Evolutionary conservation across 768 basidiomycete genomes (phyloP).

Genomic region (Termitomyces sp.): DNA sequence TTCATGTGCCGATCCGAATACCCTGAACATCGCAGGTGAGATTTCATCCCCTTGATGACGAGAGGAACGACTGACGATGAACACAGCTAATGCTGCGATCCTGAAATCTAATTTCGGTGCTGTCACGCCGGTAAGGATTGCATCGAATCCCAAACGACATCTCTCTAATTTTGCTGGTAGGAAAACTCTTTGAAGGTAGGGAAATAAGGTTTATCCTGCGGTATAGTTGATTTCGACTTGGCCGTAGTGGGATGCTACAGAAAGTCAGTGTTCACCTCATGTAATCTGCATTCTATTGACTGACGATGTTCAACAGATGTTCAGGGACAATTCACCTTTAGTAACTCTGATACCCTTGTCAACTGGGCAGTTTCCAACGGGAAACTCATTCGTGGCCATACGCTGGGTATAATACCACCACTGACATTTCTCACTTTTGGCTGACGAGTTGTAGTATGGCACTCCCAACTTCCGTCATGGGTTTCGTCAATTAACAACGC

Average conservation of each 20-base stretch:
- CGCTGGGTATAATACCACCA: conserved; percentile 21
- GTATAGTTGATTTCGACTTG: background rate
- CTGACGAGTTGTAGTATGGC: conserved; percentile 19
- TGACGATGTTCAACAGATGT: conserved; percentile 12
- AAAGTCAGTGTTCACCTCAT: conserved; percentile 15
- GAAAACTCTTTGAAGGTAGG: conserved; percentile 37
- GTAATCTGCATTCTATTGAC: background rate
- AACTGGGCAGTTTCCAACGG: conserved; percentile 36
- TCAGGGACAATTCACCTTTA: conserved; percentile 26
- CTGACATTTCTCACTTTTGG: background rate
- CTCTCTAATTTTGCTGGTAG: conserved; percentile 3
- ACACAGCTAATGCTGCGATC: conserved; percentile 25
- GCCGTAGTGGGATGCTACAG: conserved; percentile 33
- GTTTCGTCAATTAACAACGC: conserved; percentile 32
- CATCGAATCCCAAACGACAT: background rate
- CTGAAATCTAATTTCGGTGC: conserved; percentile 31
- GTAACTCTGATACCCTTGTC: conserved; percentile 31
- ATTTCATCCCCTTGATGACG: background rate
- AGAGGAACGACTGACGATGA: background rate
- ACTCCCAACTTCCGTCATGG: conserved; percentile 39
- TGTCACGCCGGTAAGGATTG: conserved; percentile 27
- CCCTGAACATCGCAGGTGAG: conserved; percentile 25
- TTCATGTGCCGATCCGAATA: conserved; percentile 25
- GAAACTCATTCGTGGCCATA: conserved; percentile 38
- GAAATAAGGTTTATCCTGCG: background rate